A percentile compares a stretch with the other conserved stretches of the same genome.
Conservation (phyloP, 352 stramenopile genomes). For the Phytopythium vexans region DNA sequence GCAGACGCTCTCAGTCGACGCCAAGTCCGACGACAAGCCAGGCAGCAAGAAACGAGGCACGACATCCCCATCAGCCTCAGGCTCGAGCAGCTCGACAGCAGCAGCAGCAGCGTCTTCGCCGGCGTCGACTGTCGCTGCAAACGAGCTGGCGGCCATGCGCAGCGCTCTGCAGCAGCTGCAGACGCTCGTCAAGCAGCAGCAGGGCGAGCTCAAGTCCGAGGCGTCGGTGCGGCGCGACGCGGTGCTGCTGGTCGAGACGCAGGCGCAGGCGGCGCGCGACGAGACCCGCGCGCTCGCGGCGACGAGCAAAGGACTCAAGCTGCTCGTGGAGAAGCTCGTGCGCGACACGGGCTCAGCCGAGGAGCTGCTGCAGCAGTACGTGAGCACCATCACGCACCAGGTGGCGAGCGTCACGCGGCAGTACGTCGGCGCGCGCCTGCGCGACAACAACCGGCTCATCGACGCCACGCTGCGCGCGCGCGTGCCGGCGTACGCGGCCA, state of each 20-base stretch:
- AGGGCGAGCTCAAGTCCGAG: slow-evolving; percentile 33
- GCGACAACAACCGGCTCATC: slow-evolving; percentile 78
- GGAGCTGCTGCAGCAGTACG: slow-evolving; percentile 75
- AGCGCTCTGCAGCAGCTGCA: slow-evolving; percentile 27
- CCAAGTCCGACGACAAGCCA: no score
- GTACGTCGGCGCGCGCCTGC: slow-evolving; percentile 77
- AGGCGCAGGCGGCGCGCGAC: slow-evolving; percentile 32
- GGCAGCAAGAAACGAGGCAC: no score
- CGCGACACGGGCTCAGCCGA: slow-evolving; percentile 66
- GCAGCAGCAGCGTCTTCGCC: neutral
- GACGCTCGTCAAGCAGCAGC: slow-evolving; percentile 32
- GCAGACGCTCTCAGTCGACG: no score
- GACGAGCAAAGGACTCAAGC: slow-evolving; percentile 57
- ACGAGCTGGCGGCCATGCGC: neutral
- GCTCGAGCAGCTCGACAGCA: neutral
- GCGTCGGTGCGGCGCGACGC: slow-evolving; percentile 29
- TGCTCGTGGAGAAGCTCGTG: slow-evolving; percentile 76
- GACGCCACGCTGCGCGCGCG: slow-evolving; percentile 70
- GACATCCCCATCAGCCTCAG: no score
- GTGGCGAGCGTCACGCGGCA: slow-evolving; percentile 78
- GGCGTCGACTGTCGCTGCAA: neutral
- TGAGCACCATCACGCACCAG: slow-evolving; percentile 83
- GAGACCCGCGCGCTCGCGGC: slow-evolving; percentile 43
- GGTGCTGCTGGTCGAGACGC: slow-evolving; percentile 37
- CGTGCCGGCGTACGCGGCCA: slow-evolving; percentile 61